phyloP scores from a whole-genome alignment of 2,329 filamentous ascomycete genomes.

The Chaetomium sp. region DNA sequence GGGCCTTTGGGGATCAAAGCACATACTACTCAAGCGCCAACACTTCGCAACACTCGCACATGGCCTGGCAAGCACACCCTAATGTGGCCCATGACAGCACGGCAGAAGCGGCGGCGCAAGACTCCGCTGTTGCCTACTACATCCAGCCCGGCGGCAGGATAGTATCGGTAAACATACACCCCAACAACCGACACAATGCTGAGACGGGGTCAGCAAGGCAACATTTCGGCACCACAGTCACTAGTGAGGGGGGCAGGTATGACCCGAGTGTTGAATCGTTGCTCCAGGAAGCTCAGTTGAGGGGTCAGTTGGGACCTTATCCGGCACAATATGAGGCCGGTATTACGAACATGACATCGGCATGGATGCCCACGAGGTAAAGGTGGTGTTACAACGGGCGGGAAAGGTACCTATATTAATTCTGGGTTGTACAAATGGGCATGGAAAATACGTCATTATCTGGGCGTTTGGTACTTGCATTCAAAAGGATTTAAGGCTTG shows the following conservation, averaged over 20 bases:
- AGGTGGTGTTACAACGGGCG: background rate
- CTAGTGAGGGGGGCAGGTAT: background rate
- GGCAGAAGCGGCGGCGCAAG: background rate
- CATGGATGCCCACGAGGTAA: background rate
- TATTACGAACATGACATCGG: background rate
- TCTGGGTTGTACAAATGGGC: background rate
- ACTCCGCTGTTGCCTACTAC: conserved; percentile 26
- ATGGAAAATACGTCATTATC: background rate
- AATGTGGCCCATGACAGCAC: background rate
- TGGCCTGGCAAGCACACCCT: background rate
- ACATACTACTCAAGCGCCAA: conserved; percentile 14
- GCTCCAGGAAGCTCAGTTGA: background rate
- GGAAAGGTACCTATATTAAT: too few relatives aligned
- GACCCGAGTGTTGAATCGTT: background rate
- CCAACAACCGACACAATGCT: background rate
- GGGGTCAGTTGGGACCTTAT: background rate
- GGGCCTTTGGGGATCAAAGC: conserved; percentile 16
- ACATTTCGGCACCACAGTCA: too few relatives aligned
- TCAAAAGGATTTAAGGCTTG: background rate
- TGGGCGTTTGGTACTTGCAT: background rate
- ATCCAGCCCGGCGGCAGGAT: conserved; percentile 28
- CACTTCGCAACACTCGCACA: background rate
- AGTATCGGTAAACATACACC: conserved; percentile 24
- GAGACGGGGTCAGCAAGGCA: background rate
- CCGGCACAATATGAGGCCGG: background rate